A percentile compares a stretch with the other conserved stretches of the same genome.
phyloP scores from a whole-genome alignment of 305 asterid genomes.

The Fraxinus paxiana region DNA sequence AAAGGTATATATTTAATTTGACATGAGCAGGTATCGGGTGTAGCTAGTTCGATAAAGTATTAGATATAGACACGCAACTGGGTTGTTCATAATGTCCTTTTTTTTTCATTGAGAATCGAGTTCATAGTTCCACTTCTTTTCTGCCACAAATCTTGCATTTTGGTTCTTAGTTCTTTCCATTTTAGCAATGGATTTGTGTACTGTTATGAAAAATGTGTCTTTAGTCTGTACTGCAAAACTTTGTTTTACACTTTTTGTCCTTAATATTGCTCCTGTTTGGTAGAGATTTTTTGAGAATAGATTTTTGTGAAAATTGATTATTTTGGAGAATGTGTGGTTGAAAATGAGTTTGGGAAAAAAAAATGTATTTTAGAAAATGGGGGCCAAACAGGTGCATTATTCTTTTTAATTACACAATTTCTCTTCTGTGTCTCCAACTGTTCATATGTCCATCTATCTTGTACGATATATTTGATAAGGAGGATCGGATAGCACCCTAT shows the following conservation, averaged over 20 bases:
- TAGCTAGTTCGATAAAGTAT: neutral
- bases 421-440: neutral
- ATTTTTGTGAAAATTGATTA: neutral
- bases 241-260: neutral
- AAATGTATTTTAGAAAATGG: neutral
- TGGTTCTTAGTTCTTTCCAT: neutral
- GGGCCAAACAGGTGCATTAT: neutral
- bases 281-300: neutral
- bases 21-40: neutral
- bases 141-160: neutral
- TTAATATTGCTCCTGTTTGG: neutral
- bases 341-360: neutral
- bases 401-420: neutral
- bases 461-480: neutral
- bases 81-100: neutral
- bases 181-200: neutral
- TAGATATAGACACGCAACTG: neutral
- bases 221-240: neutral
- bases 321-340: neutral
- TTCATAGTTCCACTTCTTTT: neutral
- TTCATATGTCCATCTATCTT: neutral
- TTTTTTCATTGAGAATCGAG: neutral
- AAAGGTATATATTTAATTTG: slow-evolving; percentile 45
- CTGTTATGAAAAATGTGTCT: neutral
- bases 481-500: neutral